Base-by-base conservation (phyloP, 2,329 filamentous ascomycete species). In the Pseudogymnoascus sp. region DNA sequence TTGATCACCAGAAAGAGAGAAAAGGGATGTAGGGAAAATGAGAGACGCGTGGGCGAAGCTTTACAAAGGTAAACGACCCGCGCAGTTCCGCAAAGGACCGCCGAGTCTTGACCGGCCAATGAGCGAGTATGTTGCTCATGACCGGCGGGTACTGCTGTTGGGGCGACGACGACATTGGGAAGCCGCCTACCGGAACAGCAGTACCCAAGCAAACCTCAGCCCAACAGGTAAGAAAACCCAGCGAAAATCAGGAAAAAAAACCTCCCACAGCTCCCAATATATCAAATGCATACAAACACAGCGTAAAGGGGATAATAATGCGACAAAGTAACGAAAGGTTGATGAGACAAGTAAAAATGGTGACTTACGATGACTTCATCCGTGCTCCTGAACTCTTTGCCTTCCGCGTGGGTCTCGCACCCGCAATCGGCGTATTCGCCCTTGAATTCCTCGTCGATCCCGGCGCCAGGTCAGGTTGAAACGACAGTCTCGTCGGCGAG, bases 301-400 rank as follows among this genome's bases (percentile, higher is more conserved):
- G 62, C 35, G 25, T 31, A 40, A 61, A 61, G 28, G 31, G 60
- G 60, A 59, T 33, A 60, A 63, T 59, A 62, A 63, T 28, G 23
- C 44, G 23, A 50, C 44, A 63, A 65, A 63, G 64, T 63, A 65
- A 63, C 42, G 62, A 65, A 38, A 11, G 60, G 37, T 59, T 62
- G 56, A 38, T 62, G 53, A 59, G 60, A 67, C 47, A 62, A 50
- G 61, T 38, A 44, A 62, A 60, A 56, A 33, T 67, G 65, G 69
- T 68, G 66, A 86, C 85, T 82, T 77, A 87, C 86, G 87, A 89
- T 74, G 81, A 83, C 76, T 89, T 89, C 71, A 88, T 81, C 68
- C 86, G 84, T 67, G 72, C 66, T 63, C 72, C 72, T 40, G 84
- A 85, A 62, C 80, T 81, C 72, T 84, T 82, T 60, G 79, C 77